Evolutionary conservation across 345 rosid species (phyloP), one percentile per base, ranked within the genome.

Genomic region (Laguncularia racemosa): DNA sequence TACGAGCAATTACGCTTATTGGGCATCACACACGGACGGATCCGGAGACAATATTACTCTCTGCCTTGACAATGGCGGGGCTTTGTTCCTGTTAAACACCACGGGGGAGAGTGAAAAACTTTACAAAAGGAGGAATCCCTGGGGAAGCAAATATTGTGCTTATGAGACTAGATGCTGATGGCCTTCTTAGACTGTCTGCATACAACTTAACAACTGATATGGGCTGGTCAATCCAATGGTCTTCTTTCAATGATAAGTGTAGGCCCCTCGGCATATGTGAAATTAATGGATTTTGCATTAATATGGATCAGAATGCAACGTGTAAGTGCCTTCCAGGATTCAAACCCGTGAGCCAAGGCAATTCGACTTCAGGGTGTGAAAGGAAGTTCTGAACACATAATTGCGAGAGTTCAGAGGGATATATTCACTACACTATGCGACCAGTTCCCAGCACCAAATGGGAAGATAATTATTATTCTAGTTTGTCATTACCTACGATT

Each of bases 251-350:
- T 1, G 15, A 75, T 26, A n/a, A n/a, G n/a, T n/a, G n/a, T n/a
- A n/a, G n/a, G n/a, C 28, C 28, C 28, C 28, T 6, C 28, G 75
- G 65, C 4, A 43, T 52, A 23, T 74, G 78, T 44, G 63, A 58
- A 2, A 12, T 53, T 14, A 73, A 69, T 60, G 65, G 73, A 46
- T 73, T n/a, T 6, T 64, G 60, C 49, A 2, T n/a, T 2, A 17
- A 11, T 47, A 50, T 5, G n/a, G 43, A 13, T 23, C 15, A 2
- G 0, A 2, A 7, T n/a, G 62, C 20, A 0, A 13, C 13, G 4
- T 67, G 67, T 16, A 2, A n/a, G 1, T 61, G 71, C 51, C 61
- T 67, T 50, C 71, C 48, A 14, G 66, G 67, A 21, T 67, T 67
- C 0, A 21, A 26, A 50, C 56, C 56, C 48, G 44, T 56, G 23